phyloP scores from a whole-genome alignment of 75 land plant species.

The Cupressus sempervirens region DNA sequence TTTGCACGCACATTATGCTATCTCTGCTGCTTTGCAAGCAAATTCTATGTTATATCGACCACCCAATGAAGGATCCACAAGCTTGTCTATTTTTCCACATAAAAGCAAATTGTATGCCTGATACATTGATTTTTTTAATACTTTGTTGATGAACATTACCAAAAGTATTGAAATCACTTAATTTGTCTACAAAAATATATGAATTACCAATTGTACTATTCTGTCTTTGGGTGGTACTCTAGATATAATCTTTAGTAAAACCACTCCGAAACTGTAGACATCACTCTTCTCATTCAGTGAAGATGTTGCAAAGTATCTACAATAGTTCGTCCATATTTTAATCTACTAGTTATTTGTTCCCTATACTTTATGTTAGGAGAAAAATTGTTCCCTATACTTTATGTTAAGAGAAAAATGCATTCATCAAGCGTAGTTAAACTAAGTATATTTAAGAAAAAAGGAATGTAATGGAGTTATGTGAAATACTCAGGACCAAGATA shows the following conservation, averaged over 20 bases:
- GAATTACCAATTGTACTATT: slow-evolving; percentile 70
- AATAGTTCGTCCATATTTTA: too few relatives aligned
- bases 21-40: slow-evolving; percentile 35
- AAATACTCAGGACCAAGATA: too few relatives aligned
- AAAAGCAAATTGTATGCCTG: background rate
- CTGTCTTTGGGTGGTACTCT: slow-evolving; percentile 77
- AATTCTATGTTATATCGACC: slow-evolving; percentile 54
- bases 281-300: slow-evolving; percentile 89
- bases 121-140: background rate
- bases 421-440: too few relatives aligned
- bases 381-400: background rate
- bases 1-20: slow-evolving; percentile 60
- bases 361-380: too few relatives aligned
- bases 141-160: background rate
- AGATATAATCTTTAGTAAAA: slow-evolving; percentile 76
- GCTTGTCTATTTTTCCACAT: background rate
- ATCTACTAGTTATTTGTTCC: too few relatives aligned
- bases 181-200: background rate
- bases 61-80: slow-evolving; percentile 18
- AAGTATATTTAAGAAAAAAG: background rate
- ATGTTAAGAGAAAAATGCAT: too few relatives aligned
- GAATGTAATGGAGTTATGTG: too few relatives aligned
- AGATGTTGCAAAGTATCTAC: slow-evolving; percentile 52
- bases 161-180: background rate
- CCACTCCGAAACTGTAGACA: slow-evolving; percentile 93